Conservation (phyloP, 208 protist species). For the Acanthamoeba healyi region DNA sequence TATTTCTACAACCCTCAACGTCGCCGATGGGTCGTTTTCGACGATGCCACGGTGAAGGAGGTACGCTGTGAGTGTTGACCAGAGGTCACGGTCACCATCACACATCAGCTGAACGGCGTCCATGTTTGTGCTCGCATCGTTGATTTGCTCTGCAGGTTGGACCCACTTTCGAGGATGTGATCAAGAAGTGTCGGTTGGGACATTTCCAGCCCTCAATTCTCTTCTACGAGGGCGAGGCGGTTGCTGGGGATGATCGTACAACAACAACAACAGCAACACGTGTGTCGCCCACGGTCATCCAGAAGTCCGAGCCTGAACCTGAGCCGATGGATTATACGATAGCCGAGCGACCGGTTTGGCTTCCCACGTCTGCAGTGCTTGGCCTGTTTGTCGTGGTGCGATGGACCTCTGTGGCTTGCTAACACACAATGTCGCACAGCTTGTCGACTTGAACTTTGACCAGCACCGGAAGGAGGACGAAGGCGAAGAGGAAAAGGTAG, state of each 20-base stretch:
- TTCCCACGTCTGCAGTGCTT: no score
- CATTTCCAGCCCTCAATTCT: slow-evolving; percentile 43
- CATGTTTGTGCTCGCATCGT: background rate
- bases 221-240: slow-evolving; percentile 21
- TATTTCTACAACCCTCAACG: slow-evolving; percentile 27
- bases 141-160: background rate
- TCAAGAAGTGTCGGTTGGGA: background rate
- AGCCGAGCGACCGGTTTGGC: no score
- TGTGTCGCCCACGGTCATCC: no score
- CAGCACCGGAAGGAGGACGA: background rate
- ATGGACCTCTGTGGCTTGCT: no score
- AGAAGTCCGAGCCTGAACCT: background rate
- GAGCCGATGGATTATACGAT: no score
- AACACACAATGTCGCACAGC: no score
- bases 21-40: background rate
- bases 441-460: no score
- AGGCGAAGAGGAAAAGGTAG: background rate
- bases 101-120: no score
- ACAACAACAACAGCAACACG: background rate
- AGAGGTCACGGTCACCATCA: no score
- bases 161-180: background rate
- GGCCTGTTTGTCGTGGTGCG: no score
- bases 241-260: background rate
- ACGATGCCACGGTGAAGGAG: slow-evolving; percentile 52
- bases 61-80: no score